A percentile compares a stretch with the other conserved stretches of the same genome.
These are phyloP conservation scores for Fusarium poae DNA, from an alignment of 2,329 filamentous ascomycete species.

Conservation along the genomic window DNA sequence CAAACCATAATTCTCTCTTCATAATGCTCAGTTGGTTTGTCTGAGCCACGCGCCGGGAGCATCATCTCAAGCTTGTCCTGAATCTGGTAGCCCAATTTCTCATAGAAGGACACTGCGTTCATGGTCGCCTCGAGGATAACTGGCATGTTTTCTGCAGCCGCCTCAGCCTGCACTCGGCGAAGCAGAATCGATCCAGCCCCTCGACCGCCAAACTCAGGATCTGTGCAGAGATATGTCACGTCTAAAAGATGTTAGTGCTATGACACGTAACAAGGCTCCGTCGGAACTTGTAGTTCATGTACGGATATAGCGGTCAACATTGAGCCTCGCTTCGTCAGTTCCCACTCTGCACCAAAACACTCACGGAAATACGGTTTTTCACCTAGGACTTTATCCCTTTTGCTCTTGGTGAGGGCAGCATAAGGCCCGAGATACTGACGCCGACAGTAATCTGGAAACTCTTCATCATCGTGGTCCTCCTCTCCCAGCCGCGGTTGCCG, in stretches of 20 bases:
- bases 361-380: slow-evolving; percentile 54
- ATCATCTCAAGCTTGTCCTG: slow-evolving; percentile 53
- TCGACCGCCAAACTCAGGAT: slow-evolving; percentile 52
- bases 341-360: slow-evolving; percentile 40
- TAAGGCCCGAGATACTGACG: slow-evolving; percentile 54
- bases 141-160: slow-evolving; percentile 50
- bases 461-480: slow-evolving; percentile 43
- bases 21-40: slow-evolving; percentile 52
- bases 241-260: slow-evolving; percentile 47
- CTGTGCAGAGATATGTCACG: slow-evolving; percentile 57
- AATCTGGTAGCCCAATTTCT: slow-evolving; percentile 54
- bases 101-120: slow-evolving; percentile 56
- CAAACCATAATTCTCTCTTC: slow-evolving; percentile 54
- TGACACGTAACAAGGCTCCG: background rate
- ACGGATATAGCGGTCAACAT: slow-evolving; percentile 5
- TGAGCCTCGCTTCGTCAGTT: background rate
- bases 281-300: background rate
- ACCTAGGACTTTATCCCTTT: slow-evolving; percentile 51
- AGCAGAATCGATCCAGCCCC: slow-evolving; percentile 55
- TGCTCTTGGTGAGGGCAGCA: slow-evolving; percentile 49
- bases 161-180: slow-evolving; percentile 51
- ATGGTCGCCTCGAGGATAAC: slow-evolving; percentile 58
- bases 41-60: slow-evolving; percentile 51
- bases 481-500: slow-evolving; percentile 28
- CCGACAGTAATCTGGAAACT: slow-evolving; percentile 50